Percentiles rank a stretch among this genome's conserved stretches.
Evolutionary conservation across 208 protist genomes (phyloP).

Genomic region (Trypanosoma melophagium): DNA sequence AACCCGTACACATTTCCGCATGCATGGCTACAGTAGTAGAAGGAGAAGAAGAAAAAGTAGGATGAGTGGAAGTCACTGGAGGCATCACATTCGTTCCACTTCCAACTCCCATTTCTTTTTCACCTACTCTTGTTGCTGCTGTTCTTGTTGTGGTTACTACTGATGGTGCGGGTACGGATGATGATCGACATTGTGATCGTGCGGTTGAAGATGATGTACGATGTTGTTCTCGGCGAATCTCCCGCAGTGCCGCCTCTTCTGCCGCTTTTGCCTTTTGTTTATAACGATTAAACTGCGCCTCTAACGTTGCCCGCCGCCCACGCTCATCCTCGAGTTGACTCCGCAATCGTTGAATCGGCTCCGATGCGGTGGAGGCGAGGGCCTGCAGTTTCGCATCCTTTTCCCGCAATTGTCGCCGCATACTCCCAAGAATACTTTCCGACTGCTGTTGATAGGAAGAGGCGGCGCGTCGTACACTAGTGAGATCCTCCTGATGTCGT

Average conservation of each 20-base stretch:
- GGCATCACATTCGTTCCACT: too few species aligned
- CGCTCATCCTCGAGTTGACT: constrained; percentile 86
- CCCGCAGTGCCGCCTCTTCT: constrained; percentile 66
- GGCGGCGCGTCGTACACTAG: constrained; percentile 47
- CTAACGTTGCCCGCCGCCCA: constrained; percentile 57
- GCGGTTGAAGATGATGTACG: constrained; percentile 31
- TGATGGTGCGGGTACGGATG: neutral
- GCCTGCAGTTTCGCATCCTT: constrained; percentile 76
- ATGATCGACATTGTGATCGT: constrained; percentile 9
- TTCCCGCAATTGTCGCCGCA: constrained; percentile 81
- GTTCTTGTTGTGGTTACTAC: neutral
- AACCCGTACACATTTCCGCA: too few species aligned
- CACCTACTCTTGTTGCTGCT: neutral
- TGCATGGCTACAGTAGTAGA: neutral
- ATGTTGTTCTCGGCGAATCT: constrained; percentile 80
- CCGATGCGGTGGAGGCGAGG: constrained; percentile 51
- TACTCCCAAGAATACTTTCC: constrained; percentile 58
- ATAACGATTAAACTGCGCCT: constrained; percentile 69
- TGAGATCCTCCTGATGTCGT: constrained; percentile 39
- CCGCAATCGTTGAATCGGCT: constrained; percentile 76
- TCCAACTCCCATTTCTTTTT: too few species aligned
- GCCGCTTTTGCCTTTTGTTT: constrained; percentile 80
- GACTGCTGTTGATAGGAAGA: constrained; percentile 44
- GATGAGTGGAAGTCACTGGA: neutral
- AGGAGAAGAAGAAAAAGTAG: neutral